These are phyloP conservation scores for Ogataea salicorniae DNA, from an alignment of 805 yeast genomes.

Conservation along the genomic window DNA sequence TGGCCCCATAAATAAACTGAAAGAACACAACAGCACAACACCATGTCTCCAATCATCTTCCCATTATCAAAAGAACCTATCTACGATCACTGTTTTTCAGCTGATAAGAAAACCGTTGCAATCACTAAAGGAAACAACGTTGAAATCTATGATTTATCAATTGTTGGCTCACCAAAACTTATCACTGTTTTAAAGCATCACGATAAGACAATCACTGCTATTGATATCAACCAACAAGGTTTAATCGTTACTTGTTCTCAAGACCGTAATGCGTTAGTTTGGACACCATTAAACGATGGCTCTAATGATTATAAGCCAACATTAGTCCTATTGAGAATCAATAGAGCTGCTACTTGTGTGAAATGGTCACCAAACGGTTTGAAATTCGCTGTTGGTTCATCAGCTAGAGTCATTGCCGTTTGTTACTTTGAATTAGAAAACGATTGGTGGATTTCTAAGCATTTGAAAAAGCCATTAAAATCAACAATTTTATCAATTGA, in stretches of 20 bases:
- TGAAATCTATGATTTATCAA: conserved; percentile 61
- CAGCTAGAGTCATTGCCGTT: conserved; percentile 89
- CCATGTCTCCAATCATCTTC: conserved; percentile 37
- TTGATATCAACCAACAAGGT: conserved; percentile 85
- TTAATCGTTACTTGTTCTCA: conserved; percentile 95
- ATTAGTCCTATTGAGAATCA: conserved; percentile 84
- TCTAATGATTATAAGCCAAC: conserved; percentile 63
- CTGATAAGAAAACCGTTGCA: conserved; percentile 61
- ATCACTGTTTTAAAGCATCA: conserved; percentile 72
- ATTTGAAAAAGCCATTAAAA: conserved; percentile 89
- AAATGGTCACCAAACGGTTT: conserved; percentile 94
- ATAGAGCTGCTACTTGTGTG: conserved; percentile 91
- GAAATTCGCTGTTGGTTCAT: conserved; percentile 96
- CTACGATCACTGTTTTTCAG: conserved; percentile 85
- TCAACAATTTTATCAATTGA: conserved; percentile 77
- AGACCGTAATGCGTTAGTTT: conserved; percentile 95
- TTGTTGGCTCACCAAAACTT: conserved; percentile 50
- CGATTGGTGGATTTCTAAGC: conserved; percentile 99
- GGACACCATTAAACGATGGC: conserved; percentile 70
- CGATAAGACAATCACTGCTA: conserved; percentile 91
- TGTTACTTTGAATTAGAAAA: conserved; percentile 95
- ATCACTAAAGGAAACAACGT: conserved; percentile 75
- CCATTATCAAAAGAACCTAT: conserved; percentile 80
- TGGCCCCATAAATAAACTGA: background rate
- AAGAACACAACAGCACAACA: conserved; percentile 13